Percentiles rank a stretch among this genome's conserved stretches.
phyloP scores from a whole-genome alignment of 108 stramenopile species.

The Epithemia pelagica region DNA sequence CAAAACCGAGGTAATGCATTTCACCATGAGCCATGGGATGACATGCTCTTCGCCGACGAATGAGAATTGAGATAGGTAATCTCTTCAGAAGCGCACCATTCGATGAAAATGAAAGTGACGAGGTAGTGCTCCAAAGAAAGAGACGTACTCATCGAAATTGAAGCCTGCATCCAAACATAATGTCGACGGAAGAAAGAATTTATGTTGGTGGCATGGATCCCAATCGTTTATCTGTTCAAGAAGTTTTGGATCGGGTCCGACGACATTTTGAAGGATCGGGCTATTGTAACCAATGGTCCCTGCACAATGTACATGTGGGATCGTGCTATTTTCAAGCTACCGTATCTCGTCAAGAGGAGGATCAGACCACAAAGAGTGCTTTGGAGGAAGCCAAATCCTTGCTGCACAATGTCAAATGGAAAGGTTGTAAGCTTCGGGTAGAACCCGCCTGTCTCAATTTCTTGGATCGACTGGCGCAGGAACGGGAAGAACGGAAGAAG shows the following conservation, averaged over 20 bases:
- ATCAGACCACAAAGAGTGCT: constrained; percentile 16
- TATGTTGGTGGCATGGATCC: constrained; percentile 80
- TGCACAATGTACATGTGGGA: constrained; percentile 20
- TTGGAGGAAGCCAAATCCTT: constrained; percentile 48
- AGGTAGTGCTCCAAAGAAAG: too few relatives aligned
- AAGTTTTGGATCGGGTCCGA: constrained; percentile 44
- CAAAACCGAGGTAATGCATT: too few relatives aligned
- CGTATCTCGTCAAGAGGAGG: background rate
- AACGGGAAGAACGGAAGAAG: constrained; percentile 19
- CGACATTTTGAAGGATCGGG: constrained; percentile 15
- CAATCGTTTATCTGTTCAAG: constrained; percentile 42
- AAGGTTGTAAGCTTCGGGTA: constrained; percentile 63
- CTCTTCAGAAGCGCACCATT: too few relatives aligned
- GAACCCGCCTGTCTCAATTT: constrained; percentile 66
- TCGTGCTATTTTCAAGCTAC: constrained; percentile 25
- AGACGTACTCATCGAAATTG: too few relatives aligned
- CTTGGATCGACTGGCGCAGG: constrained; percentile 55
- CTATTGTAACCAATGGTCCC: constrained; percentile 29
- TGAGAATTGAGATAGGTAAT: too few relatives aligned
- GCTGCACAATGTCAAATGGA: constrained; percentile 84
- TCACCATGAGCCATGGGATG: too few relatives aligned
- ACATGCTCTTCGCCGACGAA: too few relatives aligned
- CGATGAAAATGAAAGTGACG: too few relatives aligned
- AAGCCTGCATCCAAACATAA: too few relatives aligned
- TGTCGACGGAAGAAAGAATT: constrained; percentile 76